Evolutionary conservation across 225 moss, liverwort and hornwort genomes (phyloP), one percentile per base, ranked within the genome.

Genomic region (Rhytidiadelphus loreus): DNA sequence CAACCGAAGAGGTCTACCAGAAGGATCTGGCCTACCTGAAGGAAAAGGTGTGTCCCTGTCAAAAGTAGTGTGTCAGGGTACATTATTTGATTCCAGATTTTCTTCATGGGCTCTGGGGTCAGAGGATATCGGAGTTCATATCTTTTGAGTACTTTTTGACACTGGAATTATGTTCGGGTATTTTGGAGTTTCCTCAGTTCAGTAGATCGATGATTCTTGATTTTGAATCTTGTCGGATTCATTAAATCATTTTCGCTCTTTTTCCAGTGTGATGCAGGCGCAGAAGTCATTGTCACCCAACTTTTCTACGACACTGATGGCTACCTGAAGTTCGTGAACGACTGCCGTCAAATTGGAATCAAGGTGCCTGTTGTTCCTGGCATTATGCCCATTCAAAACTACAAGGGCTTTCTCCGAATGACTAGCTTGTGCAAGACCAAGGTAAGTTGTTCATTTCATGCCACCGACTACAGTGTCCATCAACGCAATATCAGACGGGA

Each of bases 331-430:
- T 99, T 99, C 86, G 96, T 96, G 79, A 93, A 92, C 74, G 97
- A 99, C 89, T 99, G 98, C 89, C 97, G 93, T 75, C 91, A 97
- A 86, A 97, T 99, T 90, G 98, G 98, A 61, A 99, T 99, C 83
- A 95, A 91, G 52, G 91, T 90, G 26, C 98, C 98, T 58, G 92
- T 99, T 65, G 96, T 99, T 64, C 98, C 97, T 80, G 98, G 98
- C 25, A 96, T 99, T 30, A 99, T 99, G 98, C 97, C 98, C 76
- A 97, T 99, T 86, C 96, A 96, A 63, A 99, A 96, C 90, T 99
- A 97, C 85, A 95, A 94, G 89, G 98, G 98, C 41, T 99, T 99
- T 88, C 92, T 96, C 91, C 95, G 97, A 29, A 99, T 99, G 98
- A 99, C 98, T 58, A 88, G 91, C 58, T 93, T 99, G 92, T 99